Base-by-base conservation (phyloP, 805 yeast species). In the Ogataea pini region DNA sequence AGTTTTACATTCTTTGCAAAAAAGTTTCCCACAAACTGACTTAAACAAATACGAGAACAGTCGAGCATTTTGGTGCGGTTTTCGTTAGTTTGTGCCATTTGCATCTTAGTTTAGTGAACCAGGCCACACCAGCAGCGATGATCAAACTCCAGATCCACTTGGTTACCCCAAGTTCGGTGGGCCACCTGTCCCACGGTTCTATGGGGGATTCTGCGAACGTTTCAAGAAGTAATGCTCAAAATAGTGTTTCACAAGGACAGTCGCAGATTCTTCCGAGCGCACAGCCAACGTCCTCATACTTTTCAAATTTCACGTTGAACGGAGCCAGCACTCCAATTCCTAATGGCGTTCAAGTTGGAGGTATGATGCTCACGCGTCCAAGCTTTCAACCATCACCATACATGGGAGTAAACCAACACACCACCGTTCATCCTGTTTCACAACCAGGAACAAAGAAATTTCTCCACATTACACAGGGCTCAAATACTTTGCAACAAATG, bases 401-500 rank as follows among this genome's bases (percentile, higher is more conserved):
- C 20, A 33, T 47, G n/a, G 37, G 38, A 9, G 24, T n/a, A 17
- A 24, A 40, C 25, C 33, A 22, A 36, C 24, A 37, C 36, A 17
- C 36, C 14, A 18, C n/a, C n/a, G n/a, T 4, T 29, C 14, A 33
- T 10, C 24, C 24, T 8, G 48, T 36, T 9, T 27, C 29, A 6
- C 37, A 14, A 5, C 25, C 39, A 6, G 53, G 52, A 12, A 51
- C 56, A 5, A 65, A 60, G 40, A 82, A 82, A 63, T 85, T 88
- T 58, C 73, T 88, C 17, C 88, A 84, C 59, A 72, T 88, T 46
- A 80, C 89, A 0, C 68, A 71, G 4, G 73, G 78, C 7, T 54
- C 69, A 0, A 72, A 75, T 46, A 62, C 78, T 1, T 64, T 88
- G 36, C 64, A 70, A 7, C 70, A 71, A 1, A 75, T 86, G 13